Percentiles rank a stretch among this genome's conserved stretches.
Conservation (phyloP, 2,329 filamentous ascomycete species). For the Sporothrix protearum region DNA sequence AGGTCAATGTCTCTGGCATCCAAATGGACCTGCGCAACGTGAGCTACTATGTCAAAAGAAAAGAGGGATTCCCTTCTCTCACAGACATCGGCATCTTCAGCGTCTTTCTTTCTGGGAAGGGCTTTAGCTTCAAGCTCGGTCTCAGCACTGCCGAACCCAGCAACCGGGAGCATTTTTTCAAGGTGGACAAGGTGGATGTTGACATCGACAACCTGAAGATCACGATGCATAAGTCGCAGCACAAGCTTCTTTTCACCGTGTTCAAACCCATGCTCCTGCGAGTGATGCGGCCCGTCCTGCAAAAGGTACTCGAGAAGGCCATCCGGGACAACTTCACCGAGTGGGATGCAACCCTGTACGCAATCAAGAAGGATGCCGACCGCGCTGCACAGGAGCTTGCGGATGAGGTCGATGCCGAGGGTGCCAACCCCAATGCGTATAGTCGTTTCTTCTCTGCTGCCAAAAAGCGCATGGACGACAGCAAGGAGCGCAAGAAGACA, state of each 20-base stretch:
- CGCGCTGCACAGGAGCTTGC: constrained; percentile 63
- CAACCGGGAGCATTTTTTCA: constrained; percentile 83
- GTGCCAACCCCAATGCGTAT: constrained; percentile 75
- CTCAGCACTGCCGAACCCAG: constrained; percentile 74
- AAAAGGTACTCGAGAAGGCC: constrained; percentile 84
- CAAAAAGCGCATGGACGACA: constrained; percentile 69
- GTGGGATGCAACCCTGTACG: constrained; percentile 67
- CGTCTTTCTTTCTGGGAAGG: constrained; percentile 79
- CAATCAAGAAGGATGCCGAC: constrained; percentile 80
- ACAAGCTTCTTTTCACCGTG: constrained; percentile 83
- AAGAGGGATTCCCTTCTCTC: constrained; percentile 85
- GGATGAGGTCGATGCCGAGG: constrained; percentile 63
- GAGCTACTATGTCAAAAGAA: constrained; percentile 91
- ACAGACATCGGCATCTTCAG: constrained; percentile 86
- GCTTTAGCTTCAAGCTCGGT: constrained; percentile 88
- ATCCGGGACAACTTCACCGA: constrained; percentile 79
- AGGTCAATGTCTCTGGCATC: constrained; percentile 81
- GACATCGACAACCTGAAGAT: constrained; percentile 78
- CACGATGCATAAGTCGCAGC: constrained; percentile 90
- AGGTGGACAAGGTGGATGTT: constrained; percentile 83
- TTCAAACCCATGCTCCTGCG: constrained; percentile 86
- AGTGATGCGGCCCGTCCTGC: constrained; percentile 75
- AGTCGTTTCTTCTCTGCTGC: constrained; percentile 73
- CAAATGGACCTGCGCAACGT: constrained; percentile 92
- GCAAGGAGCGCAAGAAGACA: constrained; percentile 71